phyloP scores from a whole-genome alignment of 2,329 filamentous ascomycete genomes.

The Cladosporium sp. region DNA sequence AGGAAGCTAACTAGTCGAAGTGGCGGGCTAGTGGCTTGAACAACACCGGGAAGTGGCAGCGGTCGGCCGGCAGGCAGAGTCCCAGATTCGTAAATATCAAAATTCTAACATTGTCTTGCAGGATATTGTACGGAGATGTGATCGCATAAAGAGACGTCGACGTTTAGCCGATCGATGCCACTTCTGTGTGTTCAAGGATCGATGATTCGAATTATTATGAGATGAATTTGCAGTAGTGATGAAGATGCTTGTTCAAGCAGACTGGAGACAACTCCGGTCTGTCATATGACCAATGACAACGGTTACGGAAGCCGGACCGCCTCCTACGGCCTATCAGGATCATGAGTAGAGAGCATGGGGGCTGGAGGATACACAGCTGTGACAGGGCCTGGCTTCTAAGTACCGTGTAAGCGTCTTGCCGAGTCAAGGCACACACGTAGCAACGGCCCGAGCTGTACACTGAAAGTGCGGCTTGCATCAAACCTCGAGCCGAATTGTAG shows the following conservation, averaged over 20 bases:
- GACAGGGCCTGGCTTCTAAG: not conserved
- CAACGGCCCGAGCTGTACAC: not conserved
- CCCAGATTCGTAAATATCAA: not conserved
- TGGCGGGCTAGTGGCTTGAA: conserved; percentile 1
- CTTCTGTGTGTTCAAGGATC: not conserved
- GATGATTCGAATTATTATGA: not conserved
- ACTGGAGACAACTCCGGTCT: not conserved
- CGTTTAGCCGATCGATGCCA: not conserved
- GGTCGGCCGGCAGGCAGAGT: not conserved
- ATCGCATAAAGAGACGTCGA: not conserved
- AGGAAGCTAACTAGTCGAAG: conserved; percentile 3
- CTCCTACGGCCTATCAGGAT: not conserved
- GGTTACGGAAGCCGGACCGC: not conserved
- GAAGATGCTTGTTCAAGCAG: not conserved
- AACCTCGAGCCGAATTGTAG: not conserved
- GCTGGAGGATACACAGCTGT: not conserved
- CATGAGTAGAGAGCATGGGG: not conserved
- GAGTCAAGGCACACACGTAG: not conserved
- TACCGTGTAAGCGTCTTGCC: not conserved
- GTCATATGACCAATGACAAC: not conserved
- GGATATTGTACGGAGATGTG: not conserved
- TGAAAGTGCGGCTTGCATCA: not conserved
- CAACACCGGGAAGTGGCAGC: not conserved
- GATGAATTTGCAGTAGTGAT: not conserved
- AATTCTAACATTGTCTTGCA: not conserved